Percentiles rank a stretch among this genome's conserved stretches.
Conservation (phyloP, 192 early-diverging fungal genomes). For the Backusella macrospora region DNA sequence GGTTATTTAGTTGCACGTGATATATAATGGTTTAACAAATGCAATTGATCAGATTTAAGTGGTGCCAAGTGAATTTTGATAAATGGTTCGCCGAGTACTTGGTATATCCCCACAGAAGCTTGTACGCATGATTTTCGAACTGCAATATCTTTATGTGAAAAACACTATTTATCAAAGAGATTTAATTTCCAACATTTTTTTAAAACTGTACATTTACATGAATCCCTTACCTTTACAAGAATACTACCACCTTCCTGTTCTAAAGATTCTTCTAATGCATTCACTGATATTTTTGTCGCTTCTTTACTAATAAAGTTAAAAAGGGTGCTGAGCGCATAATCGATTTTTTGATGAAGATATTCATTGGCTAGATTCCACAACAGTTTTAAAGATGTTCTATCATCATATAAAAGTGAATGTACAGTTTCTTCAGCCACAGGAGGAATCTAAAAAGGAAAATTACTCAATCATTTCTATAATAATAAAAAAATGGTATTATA, state of each 20-base stretch:
- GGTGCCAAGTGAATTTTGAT: not conserved
- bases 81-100: slow-evolving; percentile 1
- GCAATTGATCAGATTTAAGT: slow-evolving; percentile 14
- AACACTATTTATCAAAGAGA: not conserved
- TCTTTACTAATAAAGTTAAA: not conserved
- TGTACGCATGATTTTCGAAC: slow-evolving; percentile 9
- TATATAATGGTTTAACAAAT: not conserved
- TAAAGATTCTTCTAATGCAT: not conserved
- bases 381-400: slow-evolving; percentile 12
- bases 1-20: slow-evolving; percentile 6
- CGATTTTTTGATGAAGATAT: not conserved
- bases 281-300: not conserved
- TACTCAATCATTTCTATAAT: not conserved
- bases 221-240: not conserved
- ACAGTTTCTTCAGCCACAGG: slow-evolving; percentile 5
- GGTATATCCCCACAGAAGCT: slow-evolving; percentile 10
- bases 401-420: not conserved
- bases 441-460: not conserved
- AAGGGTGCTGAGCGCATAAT: not conserved
- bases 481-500: not conserved
- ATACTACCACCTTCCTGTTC: not conserved
- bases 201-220: not conserved
- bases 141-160: not conserved
- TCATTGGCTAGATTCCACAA: not conserved
- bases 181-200: not conserved